phyloP scores from a whole-genome alignment of 2,329 filamentous ascomycete genomes.

The Nigrospora sphaerica region DNA sequence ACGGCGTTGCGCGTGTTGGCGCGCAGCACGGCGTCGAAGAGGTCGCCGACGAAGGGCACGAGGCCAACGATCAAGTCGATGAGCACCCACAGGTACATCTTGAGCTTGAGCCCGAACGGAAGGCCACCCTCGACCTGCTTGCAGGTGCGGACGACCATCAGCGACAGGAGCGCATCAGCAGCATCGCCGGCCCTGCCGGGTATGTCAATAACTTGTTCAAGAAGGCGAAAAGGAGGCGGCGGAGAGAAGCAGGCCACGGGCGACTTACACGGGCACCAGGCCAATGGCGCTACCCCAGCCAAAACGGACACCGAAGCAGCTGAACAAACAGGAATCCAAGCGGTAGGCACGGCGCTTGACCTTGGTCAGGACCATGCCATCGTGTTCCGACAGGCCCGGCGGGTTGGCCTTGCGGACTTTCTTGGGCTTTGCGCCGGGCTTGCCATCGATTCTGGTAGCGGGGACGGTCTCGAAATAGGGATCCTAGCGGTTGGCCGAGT shows the following conservation, averaged over 20 bases:
- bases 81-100: slow-evolving; percentile 76
- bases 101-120: slow-evolving; percentile 47
- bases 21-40: slow-evolving; percentile 65
- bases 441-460: slow-evolving; percentile 61
- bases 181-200: slow-evolving; percentile 61
- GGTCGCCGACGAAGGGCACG: slow-evolving; percentile 68
- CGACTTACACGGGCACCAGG: slow-evolving; percentile 68
- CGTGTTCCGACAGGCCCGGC: slow-evolving; percentile 73
- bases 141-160: slow-evolving; percentile 69
- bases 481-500: slow-evolving; percentile 48
- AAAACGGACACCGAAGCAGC: slow-evolving; percentile 72
- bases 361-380: slow-evolving; percentile 74
- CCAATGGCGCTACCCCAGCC: slow-evolving; percentile 87
- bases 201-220: slow-evolving; percentile 12
- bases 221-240: background rate
- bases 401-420: slow-evolving; percentile 82
- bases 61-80: slow-evolving; percentile 70
- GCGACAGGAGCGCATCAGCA: slow-evolving; percentile 64
- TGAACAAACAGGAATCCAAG: slow-evolving; percentile 80
- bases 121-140: slow-evolving; percentile 71
- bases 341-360: slow-evolving; percentile 81
- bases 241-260: slow-evolving; percentile 1
- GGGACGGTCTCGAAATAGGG: slow-evolving; percentile 82
- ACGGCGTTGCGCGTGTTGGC: slow-evolving; percentile 73
- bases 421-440: slow-evolving; percentile 64